Conservation (phyloP, 306 rosid species). For the Comarum palustre region DNA sequence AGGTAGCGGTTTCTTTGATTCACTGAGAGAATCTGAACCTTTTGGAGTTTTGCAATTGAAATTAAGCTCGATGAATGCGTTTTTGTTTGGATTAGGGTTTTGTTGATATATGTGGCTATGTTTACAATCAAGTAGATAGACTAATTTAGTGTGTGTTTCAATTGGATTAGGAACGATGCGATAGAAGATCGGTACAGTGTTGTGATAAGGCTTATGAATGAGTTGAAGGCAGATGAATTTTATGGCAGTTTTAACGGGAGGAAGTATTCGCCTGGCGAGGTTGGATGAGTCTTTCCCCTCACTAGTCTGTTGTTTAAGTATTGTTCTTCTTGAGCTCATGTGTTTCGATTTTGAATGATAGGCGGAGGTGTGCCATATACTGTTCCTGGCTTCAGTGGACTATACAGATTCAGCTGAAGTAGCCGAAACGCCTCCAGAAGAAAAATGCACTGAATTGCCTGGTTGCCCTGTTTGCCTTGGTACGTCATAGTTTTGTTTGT, state of each 20-base stretch:
- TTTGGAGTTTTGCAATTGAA: background rate
- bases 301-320: background rate
- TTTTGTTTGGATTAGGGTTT: background rate
- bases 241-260: conserved; percentile 59
- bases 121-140: background rate
- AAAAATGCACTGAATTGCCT: conserved; percentile 67
- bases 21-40: background rate
- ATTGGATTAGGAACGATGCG: conserved; percentile 64
- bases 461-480: conserved; percentile 96
- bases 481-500: conserved; percentile 32
- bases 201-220: conserved; percentile 51
- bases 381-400: conserved; percentile 69
- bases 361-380: conserved; percentile 88
- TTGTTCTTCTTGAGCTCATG: conserved; percentile 1
- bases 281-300: conserved; percentile 8
- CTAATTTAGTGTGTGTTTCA: background rate
- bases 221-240: conserved; percentile 48
- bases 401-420: conserved; percentile 72
- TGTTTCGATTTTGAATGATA: conserved; percentile 10
- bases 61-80: background rate
- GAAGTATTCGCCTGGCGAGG: conserved; percentile 77
- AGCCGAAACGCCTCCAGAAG: conserved; percentile 71
- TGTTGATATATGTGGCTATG: background rate
- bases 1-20: conserved; percentile 31
- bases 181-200: conserved; percentile 86